These are phyloP conservation scores for Camelina laxa DNA, from an alignment of 345 rosid species.

Conservation along the genomic window DNA sequence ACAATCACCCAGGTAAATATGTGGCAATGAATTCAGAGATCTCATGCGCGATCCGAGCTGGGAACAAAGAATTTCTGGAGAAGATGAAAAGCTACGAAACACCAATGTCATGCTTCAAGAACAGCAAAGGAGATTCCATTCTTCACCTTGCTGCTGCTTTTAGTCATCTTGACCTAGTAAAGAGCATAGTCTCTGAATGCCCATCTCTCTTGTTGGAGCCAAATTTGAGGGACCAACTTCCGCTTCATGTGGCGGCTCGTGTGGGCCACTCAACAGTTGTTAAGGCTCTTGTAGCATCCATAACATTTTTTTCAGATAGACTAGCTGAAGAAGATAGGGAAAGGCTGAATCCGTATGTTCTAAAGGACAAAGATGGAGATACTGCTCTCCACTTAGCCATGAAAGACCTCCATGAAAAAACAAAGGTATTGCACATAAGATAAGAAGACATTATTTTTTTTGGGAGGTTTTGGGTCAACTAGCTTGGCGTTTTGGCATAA, in stretches of 20 bases:
- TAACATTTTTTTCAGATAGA: not conserved
- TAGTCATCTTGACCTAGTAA: not conserved
- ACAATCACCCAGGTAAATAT: no score
- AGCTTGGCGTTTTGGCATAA: no score
- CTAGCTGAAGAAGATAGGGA: not conserved
- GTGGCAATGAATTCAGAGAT: no score
- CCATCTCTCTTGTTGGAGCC: not conserved
- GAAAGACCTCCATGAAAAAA: accelerated
- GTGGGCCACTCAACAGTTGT: conserved; percentile 10
- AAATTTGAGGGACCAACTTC: not conserved
- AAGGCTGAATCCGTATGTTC: not conserved
- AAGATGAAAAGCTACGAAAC: not conserved
- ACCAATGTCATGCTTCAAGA: not conserved
- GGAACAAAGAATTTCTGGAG: not conserved
- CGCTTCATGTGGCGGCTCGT: conserved; percentile 35
- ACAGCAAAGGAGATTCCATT: not conserved
- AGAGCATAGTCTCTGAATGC: not conserved
- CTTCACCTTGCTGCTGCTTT: conserved; percentile 5
- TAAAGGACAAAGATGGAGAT: conserved; percentile 20
- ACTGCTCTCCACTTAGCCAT: conserved; percentile 42
- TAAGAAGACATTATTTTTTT: no score
- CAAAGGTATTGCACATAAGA: no score
- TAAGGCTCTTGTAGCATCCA: not conserved
- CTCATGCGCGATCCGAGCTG: no score
- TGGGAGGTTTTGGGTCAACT: no score